Evolutionary conservation across 2,329 filamentous ascomycete genomes (phyloP), one percentile per base, ranked within the genome.

Genomic region (Teratosphaeria zuluensis): DNA sequence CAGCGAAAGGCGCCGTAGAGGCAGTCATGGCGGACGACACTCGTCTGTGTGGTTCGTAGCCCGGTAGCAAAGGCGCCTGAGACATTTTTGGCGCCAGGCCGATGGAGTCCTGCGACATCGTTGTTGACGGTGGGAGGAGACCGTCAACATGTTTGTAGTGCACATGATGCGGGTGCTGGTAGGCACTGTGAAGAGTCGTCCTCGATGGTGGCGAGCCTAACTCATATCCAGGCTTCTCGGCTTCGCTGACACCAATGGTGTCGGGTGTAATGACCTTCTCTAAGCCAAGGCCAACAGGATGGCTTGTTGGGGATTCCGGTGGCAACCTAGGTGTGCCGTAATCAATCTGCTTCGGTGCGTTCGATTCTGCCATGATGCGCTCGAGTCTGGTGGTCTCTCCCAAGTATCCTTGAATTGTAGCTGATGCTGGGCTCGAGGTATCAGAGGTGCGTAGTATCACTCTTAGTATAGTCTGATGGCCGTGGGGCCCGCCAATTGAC

Each of bases 1-100:
- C 57, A 4, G 60, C 59, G 24, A 54, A 61, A 19, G 42, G 42
- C 14, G 59, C 21, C 12, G 58, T 30, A n/a, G 28, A 6, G 33
- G 46, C 31, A 51, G 58, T 56, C 35, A 53, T 11, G 52, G 28
- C 12, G 24, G 52, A 53, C 28, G 52, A 12, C 24, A 35, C 2
- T 28, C 19, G 24, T 5, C 52, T 16, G 32, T 31, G 21, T 31
- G 8, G 52, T 31, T 24, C 28, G 16, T 31, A 32, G 14, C 16
- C 28, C 5, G 52, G 28, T 16, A 53, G 32, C 52, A 53, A 21
- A 53, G 52, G 19, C 5, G 52, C 28, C 6, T 53, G 19, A 21
- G 42, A 48, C n/a, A n/a, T 48, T 8, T 11, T 48, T 21, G 42
- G 42, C 19, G 42, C 42, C 9, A 48, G 42, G n/a, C 19, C 42